Conservation (phyloP, 2,329 filamentous ascomycete genomes). For the Fusarium nodosum region DNA sequence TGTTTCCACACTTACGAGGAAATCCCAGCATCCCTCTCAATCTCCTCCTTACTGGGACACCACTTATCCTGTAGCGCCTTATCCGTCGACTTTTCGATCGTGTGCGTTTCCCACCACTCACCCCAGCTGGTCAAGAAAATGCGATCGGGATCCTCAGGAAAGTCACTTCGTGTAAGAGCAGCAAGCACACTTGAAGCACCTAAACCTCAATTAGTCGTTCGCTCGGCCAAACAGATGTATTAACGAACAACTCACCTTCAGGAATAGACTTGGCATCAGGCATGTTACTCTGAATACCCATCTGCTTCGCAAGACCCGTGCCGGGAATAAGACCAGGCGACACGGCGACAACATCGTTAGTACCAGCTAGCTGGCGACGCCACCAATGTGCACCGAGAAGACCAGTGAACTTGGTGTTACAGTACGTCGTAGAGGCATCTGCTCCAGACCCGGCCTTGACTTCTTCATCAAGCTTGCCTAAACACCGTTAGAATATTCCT, state of each 20-base stretch:
- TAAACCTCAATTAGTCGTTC: slow-evolving; percentile 32
- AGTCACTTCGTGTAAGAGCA: slow-evolving; percentile 61
- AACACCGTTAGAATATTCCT: slow-evolving; percentile 6
- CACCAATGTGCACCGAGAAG: slow-evolving; percentile 68
- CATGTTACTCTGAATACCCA: slow-evolving; percentile 52
- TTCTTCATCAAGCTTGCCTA: slow-evolving; percentile 56
- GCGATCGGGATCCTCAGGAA: slow-evolving; percentile 64
- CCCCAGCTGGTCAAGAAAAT: slow-evolving; percentile 70
- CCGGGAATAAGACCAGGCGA: slow-evolving; percentile 66
- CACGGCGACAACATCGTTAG: slow-evolving; percentile 64
- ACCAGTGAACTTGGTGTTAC: slow-evolving; percentile 64
- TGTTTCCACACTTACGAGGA: neutral
- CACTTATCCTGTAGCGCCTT: slow-evolving; percentile 65
- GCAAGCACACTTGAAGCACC: slow-evolving; percentile 61
- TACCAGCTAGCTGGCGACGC: slow-evolving; percentile 63
- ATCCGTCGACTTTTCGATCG: slow-evolving; percentile 59
- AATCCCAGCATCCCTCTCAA: slow-evolving; percentile 60
- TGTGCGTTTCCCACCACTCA: slow-evolving; percentile 66
- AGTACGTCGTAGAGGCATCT: slow-evolving; percentile 53
- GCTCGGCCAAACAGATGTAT: too few relatives aligned
- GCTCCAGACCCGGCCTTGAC: slow-evolving; percentile 58
- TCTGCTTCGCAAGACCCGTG: slow-evolving; percentile 59
- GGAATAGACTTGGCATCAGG: slow-evolving; percentile 63
- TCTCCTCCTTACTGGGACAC: slow-evolving; percentile 61
- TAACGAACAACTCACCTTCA: slow-evolving; percentile 55